Evolutionary conservation across 1,139 yeast genomes (phyloP), one percentile per base, ranked within the genome.

Genomic region (Meyerozyma guilliermondii): DNA sequence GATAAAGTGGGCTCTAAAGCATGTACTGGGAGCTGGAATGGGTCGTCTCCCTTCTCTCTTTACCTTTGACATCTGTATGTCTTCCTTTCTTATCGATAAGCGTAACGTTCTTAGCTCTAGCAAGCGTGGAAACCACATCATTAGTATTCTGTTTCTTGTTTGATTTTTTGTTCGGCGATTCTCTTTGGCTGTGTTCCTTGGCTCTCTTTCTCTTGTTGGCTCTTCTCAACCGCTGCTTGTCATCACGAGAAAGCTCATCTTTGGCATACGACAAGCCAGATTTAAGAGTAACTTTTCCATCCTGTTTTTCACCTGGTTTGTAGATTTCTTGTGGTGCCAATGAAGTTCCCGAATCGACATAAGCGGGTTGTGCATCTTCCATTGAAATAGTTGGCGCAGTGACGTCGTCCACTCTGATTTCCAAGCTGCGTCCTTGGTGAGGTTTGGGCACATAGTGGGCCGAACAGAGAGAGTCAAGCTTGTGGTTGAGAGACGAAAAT

Each of bases 301-400:
- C 59, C 13, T 70, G 71, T 18, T 56, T 53, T 46, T 68, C 72
- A 23, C 74, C 75, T 20, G 83, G 72, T 56, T 74, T 79, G 65
- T 84, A 92, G n/a, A 92, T 74, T 66, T 92, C 98, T 65, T 92
- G 98, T 35, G 98, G 98, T 2, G 98, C 98, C 54, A 92, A 73
- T 41, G 86, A 78, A n/a, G 83, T 70, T 23, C 83, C 87, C 28
- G 78, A 68, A 2, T 94, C 78, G 66, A 87, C 75, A 37, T 91
- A 83, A 43, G 87, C 72, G 39, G 98, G 98, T 65, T 91, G 98
- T 1, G 97, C 94, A 58, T 92, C 98, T 65, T 92, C 98, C 96
- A 91, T 87, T 6, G 83, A 60, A 42, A 92, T 83, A 2, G 96
- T 78, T 2, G 96, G 83, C 3, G 58, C 58, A 0, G 87, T 76